Base-by-base conservation (phyloP, 139 green algal species). In the Auxenochlorella protothecoides region DNA sequence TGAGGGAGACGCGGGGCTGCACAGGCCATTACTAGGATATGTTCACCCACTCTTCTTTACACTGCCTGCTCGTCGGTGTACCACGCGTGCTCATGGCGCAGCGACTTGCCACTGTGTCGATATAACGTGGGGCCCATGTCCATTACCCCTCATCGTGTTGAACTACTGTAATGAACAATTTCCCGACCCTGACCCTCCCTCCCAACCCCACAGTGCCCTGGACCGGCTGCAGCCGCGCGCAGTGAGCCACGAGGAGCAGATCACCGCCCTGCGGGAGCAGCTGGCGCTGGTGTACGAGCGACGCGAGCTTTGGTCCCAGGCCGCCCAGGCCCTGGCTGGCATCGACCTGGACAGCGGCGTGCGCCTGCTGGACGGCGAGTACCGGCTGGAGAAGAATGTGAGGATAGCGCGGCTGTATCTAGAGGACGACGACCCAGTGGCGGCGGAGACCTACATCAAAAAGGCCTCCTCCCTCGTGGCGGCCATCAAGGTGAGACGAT, bases 341-440 rank as follows among this genome's bases (percentile, higher is more conserved):
- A 98, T 99, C 54, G 92, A 99, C 77, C 76, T 96, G 5, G 91
- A 96, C 74, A 87, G 81, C 55, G 83, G 90, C 80, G 55, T 68
- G 70, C 63, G 66, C 3, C 4, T 66, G 55, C 73, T 72, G 66
- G 65, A 71, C n/a, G 80, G 68, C 64, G 70, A 81, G 73, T 96
- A 96, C 84, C 93, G 92, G 80, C 85, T 99, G 60, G 57, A 54
- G 16, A 95, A 92, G 74, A 90, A 91, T 78, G 84, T 99, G 61
- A 91, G 93, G 72, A 97, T 98, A 12, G 90, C 94, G 0, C 93
- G 96, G 86, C 86, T 99, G 68, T 97, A 92, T 77, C 68, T 91
- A 53, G 87, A 97, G 83, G 94, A 97, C 66, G 92, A 96, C 67
- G 92, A 98, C 73, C 79, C 91, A 7, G 81, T 92, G 12, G 88